A percentile compares a stretch with the other conserved stretches of the same genome.
Conservation (phyloP, 768 basidiomycete species). For the Crucibulum laeve region DNA sequence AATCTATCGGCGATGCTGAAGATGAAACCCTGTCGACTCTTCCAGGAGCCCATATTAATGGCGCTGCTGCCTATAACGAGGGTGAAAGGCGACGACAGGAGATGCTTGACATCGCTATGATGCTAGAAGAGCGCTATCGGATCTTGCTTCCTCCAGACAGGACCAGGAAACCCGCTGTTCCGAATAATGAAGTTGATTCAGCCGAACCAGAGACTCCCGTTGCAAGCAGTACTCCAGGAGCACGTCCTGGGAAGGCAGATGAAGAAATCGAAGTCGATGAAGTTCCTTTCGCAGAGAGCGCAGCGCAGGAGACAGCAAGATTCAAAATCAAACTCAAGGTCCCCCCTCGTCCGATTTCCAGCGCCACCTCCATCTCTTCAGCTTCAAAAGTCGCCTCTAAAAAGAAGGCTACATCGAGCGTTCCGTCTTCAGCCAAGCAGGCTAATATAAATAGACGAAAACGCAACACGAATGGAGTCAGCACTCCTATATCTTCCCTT, state of each 20-base stretch:
- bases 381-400: conserved; percentile 13
- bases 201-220: conserved; percentile 17
- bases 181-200: conserved; percentile 10
- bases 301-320: conserved; percentile 22
- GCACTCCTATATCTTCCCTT: too few relatives aligned
- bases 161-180: conserved; percentile 26
- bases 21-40: conserved; percentile 12
- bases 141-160: conserved; percentile 69
- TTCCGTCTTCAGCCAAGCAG: too few relatives aligned
- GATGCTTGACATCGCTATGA: conserved; percentile 67
- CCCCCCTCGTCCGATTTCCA: conserved; percentile 10
- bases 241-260: conserved; percentile 11
- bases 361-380: conserved; percentile 17
- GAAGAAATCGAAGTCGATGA: conserved; percentile 25
- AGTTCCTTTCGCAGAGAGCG: conserved; percentile 15
- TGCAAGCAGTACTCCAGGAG: conserved; percentile 4
- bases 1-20: conserved; percentile 20
- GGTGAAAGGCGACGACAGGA: conserved; percentile 71
- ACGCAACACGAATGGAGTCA: too few relatives aligned
- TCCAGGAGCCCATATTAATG: conserved; percentile 33
- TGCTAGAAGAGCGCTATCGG: conserved; percentile 69
- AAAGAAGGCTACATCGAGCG: conserved; percentile 17
- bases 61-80: conserved; percentile 39
- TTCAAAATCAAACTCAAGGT: conserved; percentile 34
- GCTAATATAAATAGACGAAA: too few relatives aligned